Conservation (phyloP, 305 asterid species). For the Fraxinus xanthoxyloides region DNA sequence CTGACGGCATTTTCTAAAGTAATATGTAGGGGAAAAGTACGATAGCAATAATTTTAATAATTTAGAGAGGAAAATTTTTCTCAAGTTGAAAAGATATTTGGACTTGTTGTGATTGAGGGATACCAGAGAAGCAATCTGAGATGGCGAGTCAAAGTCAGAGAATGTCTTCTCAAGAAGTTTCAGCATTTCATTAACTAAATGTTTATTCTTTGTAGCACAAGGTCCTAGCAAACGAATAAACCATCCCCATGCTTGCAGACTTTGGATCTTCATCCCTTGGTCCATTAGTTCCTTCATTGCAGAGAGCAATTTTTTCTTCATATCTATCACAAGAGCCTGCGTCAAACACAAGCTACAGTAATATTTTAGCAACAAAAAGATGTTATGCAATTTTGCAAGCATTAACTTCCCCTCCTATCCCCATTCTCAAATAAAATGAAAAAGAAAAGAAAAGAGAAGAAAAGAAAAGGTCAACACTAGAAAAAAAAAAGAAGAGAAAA, state of each 20-base stretch:
- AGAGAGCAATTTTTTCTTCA: conserved; percentile 59
- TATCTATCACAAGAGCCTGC: conserved; percentile 57
- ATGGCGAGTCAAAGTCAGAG: conserved; percentile 64
- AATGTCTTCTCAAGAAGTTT: conserved; percentile 64
- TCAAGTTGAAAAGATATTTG: conserved; percentile 1
- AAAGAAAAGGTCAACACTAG: neutral
- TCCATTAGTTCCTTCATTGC: conserved; percentile 52
- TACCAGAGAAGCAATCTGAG: conserved; percentile 82
- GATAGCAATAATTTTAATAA: conserved; percentile 8
- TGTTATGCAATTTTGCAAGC: conserved; percentile 13
- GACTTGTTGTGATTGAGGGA: conserved; percentile 4
- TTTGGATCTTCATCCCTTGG: conserved; percentile 64
- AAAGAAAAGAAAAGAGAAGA: neutral
- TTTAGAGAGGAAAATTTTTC: conserved; percentile 5
- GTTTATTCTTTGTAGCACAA: conserved; percentile 49
- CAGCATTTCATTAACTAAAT: conserved; percentile 67
- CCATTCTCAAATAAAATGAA: neutral
- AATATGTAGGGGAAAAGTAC: neutral
- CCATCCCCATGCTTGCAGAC: conserved; percentile 84
- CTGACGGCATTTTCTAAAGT: neutral
- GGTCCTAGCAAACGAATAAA: conserved; percentile 68
- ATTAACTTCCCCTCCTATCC: neutral
- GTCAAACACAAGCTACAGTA: conserved; percentile 17
- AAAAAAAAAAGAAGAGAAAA: neutral
- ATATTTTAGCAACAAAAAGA: conserved; percentile 8